Evolutionary conservation across 164 flowering plant species (phyloP).

Genomic region (Cinnamomum micranthum): DNA sequence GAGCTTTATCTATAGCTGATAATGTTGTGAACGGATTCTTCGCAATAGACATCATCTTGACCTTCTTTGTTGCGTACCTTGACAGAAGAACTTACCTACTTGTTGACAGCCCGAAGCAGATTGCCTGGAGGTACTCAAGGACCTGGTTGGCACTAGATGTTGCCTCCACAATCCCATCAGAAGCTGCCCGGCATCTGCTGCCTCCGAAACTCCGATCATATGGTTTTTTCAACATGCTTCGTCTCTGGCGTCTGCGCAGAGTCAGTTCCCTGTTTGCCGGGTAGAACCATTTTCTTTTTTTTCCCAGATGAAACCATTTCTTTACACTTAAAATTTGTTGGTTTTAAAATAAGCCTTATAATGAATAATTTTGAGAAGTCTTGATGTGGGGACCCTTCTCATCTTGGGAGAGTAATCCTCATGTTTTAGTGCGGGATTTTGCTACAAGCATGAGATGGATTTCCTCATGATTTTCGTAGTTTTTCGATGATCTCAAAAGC

Average conservation of each 20-base stretch:
- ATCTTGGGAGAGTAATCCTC: neutral
- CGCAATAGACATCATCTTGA: conserved; percentile 72
- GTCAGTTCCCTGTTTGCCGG: conserved; percentile 80
- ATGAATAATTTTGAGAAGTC: too few relatives aligned
- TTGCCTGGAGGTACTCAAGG: conserved; percentile 67
- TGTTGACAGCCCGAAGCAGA: conserved; percentile 56
- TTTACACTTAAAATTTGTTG: too few relatives aligned
- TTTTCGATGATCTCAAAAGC: neutral
- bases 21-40: conserved; percentile 91
- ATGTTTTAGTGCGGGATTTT: neutral
- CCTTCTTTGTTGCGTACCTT: conserved; percentile 88
- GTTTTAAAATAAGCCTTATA: too few relatives aligned
- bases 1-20: conserved; percentile 51
- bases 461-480: too few relatives aligned
- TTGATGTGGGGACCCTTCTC: too few relatives aligned
- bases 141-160: conserved; percentile 83
- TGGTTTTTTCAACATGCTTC: conserved; percentile 91
- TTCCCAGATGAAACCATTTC: too few relatives aligned
- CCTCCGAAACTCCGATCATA: conserved; percentile 42
- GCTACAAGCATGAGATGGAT: neutral
- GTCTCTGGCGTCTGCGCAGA: conserved; percentile 97
- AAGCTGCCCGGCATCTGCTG: conserved; percentile 51
- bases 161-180: conserved; percentile 81
- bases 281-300: conserved; percentile 26
- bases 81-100: conserved; percentile 61